Evolutionary conservation across 2,329 filamentous ascomycete genomes (phyloP).

Genomic region (Cordyceps farinosa): DNA sequence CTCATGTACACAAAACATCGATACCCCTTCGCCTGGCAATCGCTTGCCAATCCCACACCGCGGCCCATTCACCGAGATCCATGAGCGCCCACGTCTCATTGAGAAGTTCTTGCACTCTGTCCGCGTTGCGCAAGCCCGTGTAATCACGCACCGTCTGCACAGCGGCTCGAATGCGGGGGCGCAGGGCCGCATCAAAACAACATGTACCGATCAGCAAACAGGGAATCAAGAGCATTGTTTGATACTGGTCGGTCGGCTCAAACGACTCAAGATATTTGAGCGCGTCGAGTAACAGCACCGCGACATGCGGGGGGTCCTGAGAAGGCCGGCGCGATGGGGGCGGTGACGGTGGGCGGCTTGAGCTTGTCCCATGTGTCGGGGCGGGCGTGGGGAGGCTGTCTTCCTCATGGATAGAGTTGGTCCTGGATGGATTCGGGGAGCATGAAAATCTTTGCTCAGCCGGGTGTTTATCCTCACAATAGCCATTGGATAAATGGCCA

Average conservation of each 20-base stretch:
- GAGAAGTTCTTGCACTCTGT: slow-evolving; percentile 50
- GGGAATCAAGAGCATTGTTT: slow-evolving; percentile 58
- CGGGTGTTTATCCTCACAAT: neutral
- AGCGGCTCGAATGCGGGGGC: slow-evolving; percentile 48
- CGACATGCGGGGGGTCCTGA: slow-evolving; percentile 50
- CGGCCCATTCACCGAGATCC: slow-evolving; percentile 53
- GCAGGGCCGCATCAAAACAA: slow-evolving; percentile 51
- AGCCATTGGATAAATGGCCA: slow-evolving; percentile 13
- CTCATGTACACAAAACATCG: slow-evolving; percentile 52
- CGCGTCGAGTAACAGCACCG: slow-evolving; percentile 53
- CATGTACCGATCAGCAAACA: slow-evolving; percentile 60
- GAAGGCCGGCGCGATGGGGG: slow-evolving; percentile 45
- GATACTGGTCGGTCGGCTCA: slow-evolving; percentile 53
- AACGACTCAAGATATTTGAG: slow-evolving; percentile 53
- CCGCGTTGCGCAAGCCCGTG: slow-evolving; percentile 57
- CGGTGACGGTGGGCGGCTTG: slow-evolving; percentile 36
- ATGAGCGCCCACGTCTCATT: slow-evolving; percentile 59
- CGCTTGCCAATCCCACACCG: slow-evolving; percentile 63
- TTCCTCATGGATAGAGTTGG: slow-evolving; percentile 40
- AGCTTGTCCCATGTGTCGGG: slow-evolving; percentile 19
- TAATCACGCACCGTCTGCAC: slow-evolving; percentile 53
- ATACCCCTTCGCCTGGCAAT: slow-evolving; percentile 51
- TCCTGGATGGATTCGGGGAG: slow-evolving; percentile 35
- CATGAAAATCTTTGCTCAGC: slow-evolving; percentile 24
- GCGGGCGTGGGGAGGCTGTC: slow-evolving; percentile 24